These are phyloP conservation scores for Mucor lusitanicus DNA, from an alignment of 371 early-diverging fungal genomes.

Conservation along the genomic window DNA sequence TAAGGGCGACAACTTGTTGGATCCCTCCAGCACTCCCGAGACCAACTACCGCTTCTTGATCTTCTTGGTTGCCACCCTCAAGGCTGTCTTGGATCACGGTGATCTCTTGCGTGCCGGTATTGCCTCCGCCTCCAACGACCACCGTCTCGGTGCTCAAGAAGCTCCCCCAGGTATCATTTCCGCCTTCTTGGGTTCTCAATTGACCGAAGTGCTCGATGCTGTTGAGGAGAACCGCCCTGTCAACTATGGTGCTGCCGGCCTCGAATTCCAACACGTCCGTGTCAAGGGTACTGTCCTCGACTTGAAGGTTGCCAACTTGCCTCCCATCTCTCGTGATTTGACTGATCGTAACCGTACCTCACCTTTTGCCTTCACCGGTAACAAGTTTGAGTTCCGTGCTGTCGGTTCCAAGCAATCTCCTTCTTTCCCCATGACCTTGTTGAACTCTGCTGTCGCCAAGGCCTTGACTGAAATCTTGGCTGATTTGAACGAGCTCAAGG, in stretches of 20 bases:
- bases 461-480: slow-evolving; percentile 76
- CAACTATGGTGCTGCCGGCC: slow-evolving; percentile 75
- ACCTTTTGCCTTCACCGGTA: slow-evolving; percentile 98
- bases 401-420: slow-evolving; percentile 98
- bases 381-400: slow-evolving; percentile 99
- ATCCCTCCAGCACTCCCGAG: slow-evolving; percentile 95
- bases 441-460: slow-evolving; percentile 93
- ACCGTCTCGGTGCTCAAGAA: slow-evolving; percentile 97
- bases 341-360: slow-evolving; percentile 99
- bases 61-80: slow-evolving; percentile 87
- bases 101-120: slow-evolving; percentile 87
- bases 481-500: slow-evolving; percentile 76
- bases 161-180: slow-evolving; percentile 98
- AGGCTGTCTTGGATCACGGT: slow-evolving; percentile 90
- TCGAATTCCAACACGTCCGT: slow-evolving; percentile 85
- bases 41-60: slow-evolving; percentile 95
- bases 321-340: slow-evolving; percentile 94
- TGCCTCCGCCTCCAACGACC: slow-evolving; percentile 94
- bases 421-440: slow-evolving; percentile 91
- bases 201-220: slow-evolving; percentile 90
- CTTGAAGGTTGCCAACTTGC: slow-evolving; percentile 89
- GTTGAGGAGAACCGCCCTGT: slow-evolving; percentile 87
- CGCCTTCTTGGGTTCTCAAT: slow-evolving; percentile 94
- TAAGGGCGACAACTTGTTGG: slow-evolving; percentile 92
- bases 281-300: slow-evolving; percentile 95